A percentile compares a stretch with the other conserved stretches of the same genome.
phyloP scores from a whole-genome alignment of 805 yeast genomes.

The Nakazawaea wickerhamii region DNA sequence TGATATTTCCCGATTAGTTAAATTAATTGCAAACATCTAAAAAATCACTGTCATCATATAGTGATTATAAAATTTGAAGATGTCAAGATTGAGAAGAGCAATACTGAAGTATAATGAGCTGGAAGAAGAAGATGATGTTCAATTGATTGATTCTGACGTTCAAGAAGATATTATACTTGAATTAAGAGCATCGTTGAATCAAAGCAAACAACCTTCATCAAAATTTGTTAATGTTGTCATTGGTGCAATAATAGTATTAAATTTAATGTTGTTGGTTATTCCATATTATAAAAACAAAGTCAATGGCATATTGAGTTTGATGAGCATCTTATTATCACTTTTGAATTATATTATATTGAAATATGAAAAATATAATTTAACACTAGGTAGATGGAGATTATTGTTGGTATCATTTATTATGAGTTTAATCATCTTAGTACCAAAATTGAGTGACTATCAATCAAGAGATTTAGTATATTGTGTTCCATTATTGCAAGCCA shows the following conservation, averaged over 20 bases:
- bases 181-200: conserved; percentile 1
- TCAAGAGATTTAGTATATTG: conserved; percentile 20
- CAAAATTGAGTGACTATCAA: conserved; percentile 13
- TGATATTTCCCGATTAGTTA: conserved; percentile 3
- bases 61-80: neutral
- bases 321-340: conserved; percentile 20
- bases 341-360: conserved; percentile 7
- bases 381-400: conserved; percentile 1
- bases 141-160: conserved; percentile 1
- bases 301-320: conserved; percentile 21
- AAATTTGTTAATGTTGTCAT: conserved; percentile 15
- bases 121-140: neutral
- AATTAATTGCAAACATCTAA: neutral
- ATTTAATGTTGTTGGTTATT: conserved; percentile 21
- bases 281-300: conserved; percentile 23
- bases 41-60: neutral
- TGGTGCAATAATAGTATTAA: conserved; percentile 17
- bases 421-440: conserved; percentile 11
- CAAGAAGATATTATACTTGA: conserved; percentile 12
- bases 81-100: conserved; percentile 11
- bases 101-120: conserved; percentile 3
- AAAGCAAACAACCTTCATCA: neutral
- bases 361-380: conserved; percentile 9
- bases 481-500: conserved; percentile 21
- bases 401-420: conserved; percentile 2